These are phyloP conservation scores for Pseudogymnoascus sp. DNA, from an alignment of 2,329 filamentous ascomycete species.

Conservation along the genomic window DNA sequence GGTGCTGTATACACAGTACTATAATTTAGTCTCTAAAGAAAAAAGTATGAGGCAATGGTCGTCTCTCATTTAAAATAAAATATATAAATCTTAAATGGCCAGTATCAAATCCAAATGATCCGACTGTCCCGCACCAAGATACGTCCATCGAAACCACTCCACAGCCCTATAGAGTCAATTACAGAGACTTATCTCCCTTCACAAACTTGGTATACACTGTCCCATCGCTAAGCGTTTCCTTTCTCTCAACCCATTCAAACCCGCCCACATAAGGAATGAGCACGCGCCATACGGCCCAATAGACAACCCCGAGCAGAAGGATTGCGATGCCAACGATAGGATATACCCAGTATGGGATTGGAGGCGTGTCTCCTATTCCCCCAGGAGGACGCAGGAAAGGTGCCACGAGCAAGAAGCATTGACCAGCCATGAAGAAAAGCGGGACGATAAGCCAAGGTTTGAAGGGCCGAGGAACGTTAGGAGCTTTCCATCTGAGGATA, in stretches of 20 bases:
- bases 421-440: conserved; percentile 32
- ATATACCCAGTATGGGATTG: conserved; percentile 37
- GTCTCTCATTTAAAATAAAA: background rate
- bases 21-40: background rate
- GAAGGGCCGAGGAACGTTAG: conserved; percentile 31
- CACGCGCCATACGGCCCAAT: conserved; percentile 27
- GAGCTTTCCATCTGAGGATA: conserved; percentile 21
- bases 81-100: background rate
- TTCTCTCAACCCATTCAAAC: conserved; percentile 17
- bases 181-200: conserved; percentile 14
- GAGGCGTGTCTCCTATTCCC: conserved; percentile 32
- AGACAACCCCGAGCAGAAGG: conserved; percentile 30
- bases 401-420: conserved; percentile 34
- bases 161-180: background rate
- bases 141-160: background rate
- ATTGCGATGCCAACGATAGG: conserved; percentile 36
- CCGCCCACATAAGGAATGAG: conserved; percentile 18
- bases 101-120: background rate
- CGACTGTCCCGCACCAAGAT: background rate
- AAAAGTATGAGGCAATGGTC: background rate
- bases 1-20: background rate
- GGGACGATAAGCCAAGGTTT: conserved; percentile 30
- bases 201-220: conserved; percentile 23
- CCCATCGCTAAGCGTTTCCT: conserved; percentile 21
- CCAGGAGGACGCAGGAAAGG: conserved; percentile 35